Conservation (phyloP, 2,329 filamentous ascomycete genomes). For the Calonectria henricotiae region DNA sequence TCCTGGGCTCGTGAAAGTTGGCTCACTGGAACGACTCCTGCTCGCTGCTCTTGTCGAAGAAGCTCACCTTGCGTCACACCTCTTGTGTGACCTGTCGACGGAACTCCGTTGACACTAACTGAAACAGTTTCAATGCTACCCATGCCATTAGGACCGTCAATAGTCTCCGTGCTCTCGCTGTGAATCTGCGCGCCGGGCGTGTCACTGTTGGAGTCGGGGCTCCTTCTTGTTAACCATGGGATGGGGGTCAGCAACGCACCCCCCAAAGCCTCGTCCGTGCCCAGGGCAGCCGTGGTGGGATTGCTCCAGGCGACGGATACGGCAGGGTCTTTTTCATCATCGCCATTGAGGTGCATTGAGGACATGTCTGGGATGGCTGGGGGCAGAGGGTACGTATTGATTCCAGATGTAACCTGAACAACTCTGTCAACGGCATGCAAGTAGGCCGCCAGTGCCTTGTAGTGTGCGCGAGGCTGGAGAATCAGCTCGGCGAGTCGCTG, state of each 20-base stretch:
- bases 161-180: constrained; percentile 84
- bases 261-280: constrained; percentile 90
- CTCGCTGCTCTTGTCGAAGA: constrained; percentile 88
- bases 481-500: constrained; percentile 93
- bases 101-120: constrained; percentile 80
- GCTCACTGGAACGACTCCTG: constrained; percentile 81
- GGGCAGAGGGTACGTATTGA: constrained; percentile 87
- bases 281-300: constrained; percentile 69
- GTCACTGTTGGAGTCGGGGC: constrained; percentile 53
- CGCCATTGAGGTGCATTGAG: constrained; percentile 75
- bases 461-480: constrained; percentile 82
- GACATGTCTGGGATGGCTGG: constrained; percentile 74
- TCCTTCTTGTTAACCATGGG: constrained; percentile 80
- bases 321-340: constrained; percentile 62
- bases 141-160: constrained; percentile 85
- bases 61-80: constrained; percentile 88
- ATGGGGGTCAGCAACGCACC: constrained; percentile 95
- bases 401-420: constrained; percentile 88
- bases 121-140: constrained; percentile 87
- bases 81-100: constrained; percentile 66
- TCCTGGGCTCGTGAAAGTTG: constrained; percentile 68
- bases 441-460: constrained; percentile 86
- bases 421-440: constrained; percentile 93
- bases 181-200: constrained; percentile 65
- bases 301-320: constrained; percentile 66